Base-by-base conservation (phyloP, 805 yeast species). In the Kodamaea kaohsiungensis region DNA sequence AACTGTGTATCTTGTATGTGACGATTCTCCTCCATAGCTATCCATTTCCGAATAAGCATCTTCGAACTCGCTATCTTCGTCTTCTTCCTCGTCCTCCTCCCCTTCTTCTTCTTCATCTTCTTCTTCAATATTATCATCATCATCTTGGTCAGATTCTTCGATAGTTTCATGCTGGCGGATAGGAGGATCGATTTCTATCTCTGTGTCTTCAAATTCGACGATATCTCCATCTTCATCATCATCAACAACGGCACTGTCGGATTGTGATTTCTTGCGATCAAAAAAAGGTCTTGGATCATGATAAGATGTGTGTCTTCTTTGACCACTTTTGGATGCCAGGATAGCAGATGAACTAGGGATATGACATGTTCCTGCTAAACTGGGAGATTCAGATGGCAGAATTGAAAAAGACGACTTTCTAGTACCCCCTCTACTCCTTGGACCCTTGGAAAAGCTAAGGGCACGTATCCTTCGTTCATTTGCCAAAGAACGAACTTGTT, bases 401-500 rank as follows among this genome's bases (percentile, higher is more conserved):
- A 18, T 13, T 15, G 47, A 19, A 19, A 43, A 22, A 6, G 47
- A 43, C 47, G 37, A 27, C 33, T 43, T 16, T 16, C 47, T 19
- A n/a, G 49, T 27, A 19, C 49, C 42, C 10, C 40, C 10, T 27
- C 42, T 12, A 42, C 52, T 51, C 25, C 19, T 40, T 17, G 45
- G 45, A 19, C 53, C 45, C 25, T 61, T 58, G 39, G 62, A 53
- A 43, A 58, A 60, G 48, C 69, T 63, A 35, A 61, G 50, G 1
- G 69, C 66, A 45, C 72, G 60, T 12, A 57, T 58, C 54, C 65
- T 71, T 53, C 65, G 59, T 55, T 75, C 78, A 49, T 65, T 67
- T 13, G 72, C 74, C 9, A 68, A 46, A 3, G 76, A 64, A 48
- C 69, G 59, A 67, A 68, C 75, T 54, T 87, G 92, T 62, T 86